Evolutionary conservation across 129 eudicot genomes (phyloP), one percentile per base, ranked within the genome.

Genomic region (Helianthus tuberosus): DNA sequence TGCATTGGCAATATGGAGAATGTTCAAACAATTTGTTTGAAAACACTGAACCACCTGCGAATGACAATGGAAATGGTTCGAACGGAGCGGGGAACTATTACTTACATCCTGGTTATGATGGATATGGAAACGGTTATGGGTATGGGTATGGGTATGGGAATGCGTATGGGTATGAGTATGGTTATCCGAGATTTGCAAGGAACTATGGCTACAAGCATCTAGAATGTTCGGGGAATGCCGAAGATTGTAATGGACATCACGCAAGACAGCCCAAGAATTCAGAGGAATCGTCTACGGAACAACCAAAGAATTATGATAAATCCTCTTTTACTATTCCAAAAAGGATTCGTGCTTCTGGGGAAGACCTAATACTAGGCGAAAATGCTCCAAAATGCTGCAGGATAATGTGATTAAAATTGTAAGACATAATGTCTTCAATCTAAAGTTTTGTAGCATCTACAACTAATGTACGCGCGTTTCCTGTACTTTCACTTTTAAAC

Each of bases 21-120:
- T 82, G 85, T 64, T 79, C 82, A 8, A 79, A 49, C 83, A 82
- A 82, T 36, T 38, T 85, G 58, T 82, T 59, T 73, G 60, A 53
- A 44, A 53, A n/a, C 23, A 10, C 39, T 27, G 8, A 53, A 46
- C 5, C 59, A 7, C 73, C 69, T 23, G 27, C 11, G 49, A 32
- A 35, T 48, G 44, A 66, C 55, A 44, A 39, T 39, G 67, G 5
- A 15, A 70, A 71, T 4, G 62, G 69, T 11, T 13, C 39, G 44
- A 62, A 71, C 6, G 62, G 69, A 16, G 29, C 39, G 44, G 29
- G 73, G 23, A 76, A 55, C 36, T 41, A 41, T 51, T 12, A n/a
- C 60, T 38, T 48, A 46, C 39, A 68, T 74, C 75, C 79, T 20
- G 15, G 72, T 17, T 36, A 78, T 52, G 5, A 77, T 36, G 55